Percentiles rank a stretch among this genome's conserved stretches.
These are phyloP conservation scores for Colletotrichum echinochloae DNA, from an alignment of 2,329 filamentous ascomycete species.

Conservation along the genomic window DNA sequence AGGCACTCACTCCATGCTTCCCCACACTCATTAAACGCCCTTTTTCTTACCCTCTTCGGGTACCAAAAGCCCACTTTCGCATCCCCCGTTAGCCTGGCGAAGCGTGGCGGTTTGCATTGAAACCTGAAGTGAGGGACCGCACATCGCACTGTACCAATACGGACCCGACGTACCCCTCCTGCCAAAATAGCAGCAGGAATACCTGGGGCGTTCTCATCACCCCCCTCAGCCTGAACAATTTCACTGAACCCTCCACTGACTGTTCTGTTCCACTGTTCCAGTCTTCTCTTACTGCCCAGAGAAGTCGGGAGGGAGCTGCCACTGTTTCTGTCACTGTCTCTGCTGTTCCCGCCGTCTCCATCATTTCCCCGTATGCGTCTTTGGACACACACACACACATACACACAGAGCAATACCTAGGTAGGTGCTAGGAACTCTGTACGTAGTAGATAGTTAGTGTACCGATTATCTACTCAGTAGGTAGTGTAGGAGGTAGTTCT, in stretches of 20 bases:
- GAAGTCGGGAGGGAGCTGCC: not conserved
- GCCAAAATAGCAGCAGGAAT: not conserved
- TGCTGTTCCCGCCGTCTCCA: not conserved
- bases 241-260: constrained; percentile 3
- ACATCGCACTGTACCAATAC: constrained; percentile 1
- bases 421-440: no score
- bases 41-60: not conserved
- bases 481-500: not conserved
- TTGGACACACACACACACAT: not conserved
- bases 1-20: constrained; percentile 33
- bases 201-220: constrained; percentile 5
- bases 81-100: not conserved
- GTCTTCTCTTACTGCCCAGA: not conserved
- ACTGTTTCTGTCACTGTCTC: not conserved
- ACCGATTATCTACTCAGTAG: no score
- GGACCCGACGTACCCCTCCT: not conserved
- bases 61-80: not conserved
- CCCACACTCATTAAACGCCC: constrained; percentile 40
- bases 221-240: not conserved
- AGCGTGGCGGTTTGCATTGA: constrained; percentile 16
- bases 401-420: not conserved
- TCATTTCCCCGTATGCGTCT: not conserved
- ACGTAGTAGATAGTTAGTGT: no score
- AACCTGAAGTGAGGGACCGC: not conserved
- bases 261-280: not conserved